phyloP scores from a whole-genome alignment of 805 yeast species.

The Suhomyces tanzawaensis region DNA sequence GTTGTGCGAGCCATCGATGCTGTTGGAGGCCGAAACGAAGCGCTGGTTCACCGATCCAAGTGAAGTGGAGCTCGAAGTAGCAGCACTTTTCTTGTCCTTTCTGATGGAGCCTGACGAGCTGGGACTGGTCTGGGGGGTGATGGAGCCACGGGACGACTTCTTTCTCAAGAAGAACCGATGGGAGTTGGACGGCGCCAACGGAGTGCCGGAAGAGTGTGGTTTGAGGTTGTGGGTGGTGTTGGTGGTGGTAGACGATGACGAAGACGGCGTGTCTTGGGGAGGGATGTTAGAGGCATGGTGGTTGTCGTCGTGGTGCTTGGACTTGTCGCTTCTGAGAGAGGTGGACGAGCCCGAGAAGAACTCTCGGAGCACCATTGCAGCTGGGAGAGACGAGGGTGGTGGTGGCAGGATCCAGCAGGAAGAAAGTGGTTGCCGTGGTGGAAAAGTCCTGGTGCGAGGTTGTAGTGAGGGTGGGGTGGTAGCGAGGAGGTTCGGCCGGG shows the following conservation, averaged over 20 bases:
- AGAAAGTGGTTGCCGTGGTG: not conserved
- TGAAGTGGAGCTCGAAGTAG: not conserved
- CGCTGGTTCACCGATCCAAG: not conserved
- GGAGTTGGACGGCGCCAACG: slow-evolving; percentile 6
- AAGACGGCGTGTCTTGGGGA: slow-evolving; percentile 1
- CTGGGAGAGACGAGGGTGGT: not conserved
- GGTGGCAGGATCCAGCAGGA: not conserved
- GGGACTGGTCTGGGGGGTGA: slow-evolving; percentile 27
- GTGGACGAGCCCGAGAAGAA: slow-evolving; percentile 10
- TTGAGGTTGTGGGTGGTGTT: not conserved
- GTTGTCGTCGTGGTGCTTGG: not conserved
- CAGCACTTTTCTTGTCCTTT: not conserved
- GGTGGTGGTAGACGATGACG: slow-evolving; percentile 3
- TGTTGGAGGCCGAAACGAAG: not conserved
- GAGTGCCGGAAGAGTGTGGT: no score
- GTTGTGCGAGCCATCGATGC: no score
- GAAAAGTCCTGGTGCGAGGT: no score
- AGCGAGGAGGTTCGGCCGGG: no score
- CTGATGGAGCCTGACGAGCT: slow-evolving; percentile 10
- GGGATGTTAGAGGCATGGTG: not conserved
- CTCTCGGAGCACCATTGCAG: slow-evolving; percentile 10
- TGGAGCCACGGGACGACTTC: slow-evolving; percentile 20
- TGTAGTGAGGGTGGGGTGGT: no score
- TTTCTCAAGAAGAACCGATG: slow-evolving; percentile 26
- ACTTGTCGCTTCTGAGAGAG: slow-evolving; percentile 4